Evolutionary conservation across 306 rosid species (phyloP).

Genomic region (Styphnolobium japonicum): DNA sequence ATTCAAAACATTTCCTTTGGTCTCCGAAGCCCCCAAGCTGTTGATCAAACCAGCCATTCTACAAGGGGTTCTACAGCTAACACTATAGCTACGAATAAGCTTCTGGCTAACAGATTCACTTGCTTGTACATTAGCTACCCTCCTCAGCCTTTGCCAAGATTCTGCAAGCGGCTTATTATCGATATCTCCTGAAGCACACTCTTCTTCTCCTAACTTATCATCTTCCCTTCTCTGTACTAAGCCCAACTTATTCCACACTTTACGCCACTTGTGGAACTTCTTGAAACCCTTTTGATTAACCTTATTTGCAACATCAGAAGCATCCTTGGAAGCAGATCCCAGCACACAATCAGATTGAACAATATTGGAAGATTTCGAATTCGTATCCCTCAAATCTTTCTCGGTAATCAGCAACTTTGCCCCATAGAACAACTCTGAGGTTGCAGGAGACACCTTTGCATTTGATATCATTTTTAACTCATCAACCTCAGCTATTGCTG

Average conservation of each 20-base stretch:
- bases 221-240: constrained; percentile 42
- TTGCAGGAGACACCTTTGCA: constrained; percentile 69
- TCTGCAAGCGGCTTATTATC: constrained; percentile 40
- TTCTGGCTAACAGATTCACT: constrained; percentile 64
- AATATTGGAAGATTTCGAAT: constrained; percentile 34
- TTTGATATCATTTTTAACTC: constrained; percentile 54
- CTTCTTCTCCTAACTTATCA: constrained; percentile 26
- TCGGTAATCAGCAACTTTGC: constrained; percentile 63
- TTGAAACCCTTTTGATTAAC: constrained; percentile 34
- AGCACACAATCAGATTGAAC: constrained; percentile 15
- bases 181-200: constrained; percentile 23
- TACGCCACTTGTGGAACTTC: constrained; percentile 49
- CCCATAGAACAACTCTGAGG: constrained; percentile 69
- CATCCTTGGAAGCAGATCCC: constrained; percentile 38
- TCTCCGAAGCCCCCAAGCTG: constrained; percentile 32
- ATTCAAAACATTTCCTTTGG: constrained; percentile 42
- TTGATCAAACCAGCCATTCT: constrained; percentile 42
- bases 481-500: constrained; percentile 42
- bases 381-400: constrained; percentile 41
- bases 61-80: constrained; percentile 54
- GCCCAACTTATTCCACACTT: constrained; percentile 48
- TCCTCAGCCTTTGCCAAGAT: constrained; percentile 56
- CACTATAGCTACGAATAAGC: constrained; percentile 73
- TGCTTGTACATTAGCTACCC: constrained; percentile 53
- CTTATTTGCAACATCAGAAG: constrained; percentile 8